Base-by-base conservation (phyloP, 192 early-diverging fungal genomes). In the Coemansia guatemalensis region DNA sequence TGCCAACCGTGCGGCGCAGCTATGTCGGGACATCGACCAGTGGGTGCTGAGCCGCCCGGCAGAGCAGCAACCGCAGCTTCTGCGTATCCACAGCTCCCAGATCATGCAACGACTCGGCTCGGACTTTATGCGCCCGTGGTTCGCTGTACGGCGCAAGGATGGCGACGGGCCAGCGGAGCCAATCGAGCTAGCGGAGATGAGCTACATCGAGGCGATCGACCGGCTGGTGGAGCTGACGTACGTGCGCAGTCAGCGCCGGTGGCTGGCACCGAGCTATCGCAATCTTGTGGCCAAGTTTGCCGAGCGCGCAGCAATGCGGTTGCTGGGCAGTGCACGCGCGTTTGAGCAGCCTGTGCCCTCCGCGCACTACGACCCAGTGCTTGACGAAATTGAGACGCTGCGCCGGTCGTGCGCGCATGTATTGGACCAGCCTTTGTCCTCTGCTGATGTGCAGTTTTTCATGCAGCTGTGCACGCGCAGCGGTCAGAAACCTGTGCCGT, bases 51-150 rank as follows among this genome's bases (percentile, higher is more conserved):
- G 68, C 56, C 86, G 95, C 35, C 92, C 96, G 30, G 79, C 83
- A 35, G 94, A 95, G 56, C 95, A 95, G 84, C 89, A 92, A 51
- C 51, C 89, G 21, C 64, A 81, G 55, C 84, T 85, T 53, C 65
- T 98, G 51, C 61, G 85, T 53, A 82, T 87, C 53, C 92, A 90
- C 81, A 89, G 90, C 83, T 87, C 90, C 39, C 91, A 95, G 67
- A 90, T 98, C 24, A 91, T 95, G 64, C 70, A 86, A 56, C 85
- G 89, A 9, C 83, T 98, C 39, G 94, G 94, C 74, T 85, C 75
- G 32, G 93, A 98, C 73, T 95, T 87, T 81, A 92, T 94, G 82
- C 92, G 95, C 79, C 90, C 91, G 30, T 98, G 96, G 96, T 96
- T 98, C 67, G 94, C 44, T 88, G 89, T 71, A 88, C 92, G 23